These are phyloP conservation scores for Cardamine occulta DNA, from an alignment of 345 rosid species.

Conservation along the genomic window DNA sequence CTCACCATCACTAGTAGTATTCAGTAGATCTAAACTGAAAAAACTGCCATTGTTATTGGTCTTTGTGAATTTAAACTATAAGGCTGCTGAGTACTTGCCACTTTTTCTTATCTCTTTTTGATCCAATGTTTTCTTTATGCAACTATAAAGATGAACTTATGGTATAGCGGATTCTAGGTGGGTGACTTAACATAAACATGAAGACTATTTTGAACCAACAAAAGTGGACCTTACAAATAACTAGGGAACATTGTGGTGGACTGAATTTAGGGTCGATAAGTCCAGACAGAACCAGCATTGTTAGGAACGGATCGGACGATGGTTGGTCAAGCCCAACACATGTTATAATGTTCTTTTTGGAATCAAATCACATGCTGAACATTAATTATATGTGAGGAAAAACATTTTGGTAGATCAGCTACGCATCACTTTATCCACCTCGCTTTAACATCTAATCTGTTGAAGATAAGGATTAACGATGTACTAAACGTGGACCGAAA, in stretches of 20 bases:
- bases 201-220: conserved; percentile 2
- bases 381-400: background rate
- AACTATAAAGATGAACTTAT: background rate
- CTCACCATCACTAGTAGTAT: too few relatives aligned
- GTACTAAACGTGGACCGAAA: conserved; percentile 4
- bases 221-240: background rate
- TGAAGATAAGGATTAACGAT: conserved; percentile 5
- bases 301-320: background rate
- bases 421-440: background rate
- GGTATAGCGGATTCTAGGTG: background rate
- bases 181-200: background rate
- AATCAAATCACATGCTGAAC: background rate
- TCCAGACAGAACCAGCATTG: background rate
- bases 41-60: too few relatives aligned
- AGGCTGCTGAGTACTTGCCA: too few relatives aligned
- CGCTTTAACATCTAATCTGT: background rate
- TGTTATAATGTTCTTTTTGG: background rate
- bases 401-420: background rate
- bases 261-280: background rate
- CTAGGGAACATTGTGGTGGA: background rate
- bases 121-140: too few relatives aligned
- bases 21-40: too few relatives aligned
- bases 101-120: too few relatives aligned
- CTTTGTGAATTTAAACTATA: too few relatives aligned
- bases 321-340: conserved; percentile 9